A percentile compares a stretch with the other conserved stretches of the same genome.
These are phyloP conservation scores for Clarireedia monteithiana DNA, from an alignment of 2,329 filamentous ascomycete species.

Conservation along the genomic window DNA sequence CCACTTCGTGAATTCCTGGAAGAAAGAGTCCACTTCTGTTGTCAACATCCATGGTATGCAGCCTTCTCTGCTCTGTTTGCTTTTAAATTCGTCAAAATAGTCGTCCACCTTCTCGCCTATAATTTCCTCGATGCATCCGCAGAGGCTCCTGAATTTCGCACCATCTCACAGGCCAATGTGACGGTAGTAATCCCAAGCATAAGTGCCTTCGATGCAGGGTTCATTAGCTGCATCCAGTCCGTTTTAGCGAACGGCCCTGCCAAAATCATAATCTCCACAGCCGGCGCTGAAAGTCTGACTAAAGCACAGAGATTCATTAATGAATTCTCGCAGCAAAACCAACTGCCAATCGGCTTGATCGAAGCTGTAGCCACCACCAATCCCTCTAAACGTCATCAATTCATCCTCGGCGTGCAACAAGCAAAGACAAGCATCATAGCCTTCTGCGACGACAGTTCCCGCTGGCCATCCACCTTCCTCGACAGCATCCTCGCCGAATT, in stretches of 20 bases:
- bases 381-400: constrained; percentile 15
- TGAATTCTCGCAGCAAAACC: background rate
- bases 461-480: constrained; percentile 17
- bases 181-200: constrained; percentile 20
- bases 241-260: constrained; percentile 13
- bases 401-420: constrained; percentile 9
- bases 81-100: constrained; percentile 19
- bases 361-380: constrained; percentile 1
- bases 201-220: constrained; percentile 13
- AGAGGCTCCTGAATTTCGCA: background rate
- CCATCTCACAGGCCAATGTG: constrained; percentile 12
- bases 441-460: constrained; percentile 17
- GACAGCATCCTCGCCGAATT: constrained; percentile 15
- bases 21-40: background rate
- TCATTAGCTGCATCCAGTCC: constrained; percentile 5
- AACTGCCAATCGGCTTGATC: background rate
- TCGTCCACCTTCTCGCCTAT: constrained; percentile 17
- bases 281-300: constrained; percentile 7
- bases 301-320: background rate
- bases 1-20: background rate
- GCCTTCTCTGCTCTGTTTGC: constrained; percentile 10
- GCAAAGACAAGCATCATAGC: constrained; percentile 14
- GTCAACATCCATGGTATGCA: background rate
- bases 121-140: background rate
- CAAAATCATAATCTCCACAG: constrained; percentile 15